Evolutionary conservation across 352 stramenopile species (phyloP).

Genomic region (Globisporangium echinulatum): DNA sequence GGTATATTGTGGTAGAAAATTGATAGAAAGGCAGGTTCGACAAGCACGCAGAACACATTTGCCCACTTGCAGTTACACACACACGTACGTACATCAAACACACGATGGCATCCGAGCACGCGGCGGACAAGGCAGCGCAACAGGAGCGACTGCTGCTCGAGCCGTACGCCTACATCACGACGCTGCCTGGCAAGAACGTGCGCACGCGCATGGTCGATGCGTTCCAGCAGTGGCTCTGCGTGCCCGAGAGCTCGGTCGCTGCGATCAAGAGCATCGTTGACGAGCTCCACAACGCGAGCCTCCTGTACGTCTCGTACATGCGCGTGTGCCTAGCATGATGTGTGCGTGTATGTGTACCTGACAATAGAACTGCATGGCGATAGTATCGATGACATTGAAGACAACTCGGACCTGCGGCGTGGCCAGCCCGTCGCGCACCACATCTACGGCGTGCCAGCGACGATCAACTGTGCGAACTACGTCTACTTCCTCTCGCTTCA

Average conservation of each 20-base stretch:
- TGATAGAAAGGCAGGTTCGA: neutral
- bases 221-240: conserved; percentile 81
- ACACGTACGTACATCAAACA: neutral
- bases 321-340: neutral
- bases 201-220: conserved; percentile 83
- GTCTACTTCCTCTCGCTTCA: conserved; percentile 96
- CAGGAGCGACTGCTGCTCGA: conserved; percentile 68
- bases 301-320: conserved; percentile 55
- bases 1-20: no score
- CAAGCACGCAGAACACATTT: neutral
- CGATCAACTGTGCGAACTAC: conserved; percentile 99
- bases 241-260: conserved; percentile 49
- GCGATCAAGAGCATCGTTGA: conserved; percentile 92
- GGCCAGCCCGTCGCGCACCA: conserved; percentile 93
- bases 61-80: neutral
- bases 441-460: conserved; percentile 94
- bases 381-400: conserved; percentile 97
- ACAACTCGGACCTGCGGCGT: conserved; percentile 93
- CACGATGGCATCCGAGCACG: conserved; percentile 8
- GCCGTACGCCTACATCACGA: conserved; percentile 85
- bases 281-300: conserved; percentile 94
- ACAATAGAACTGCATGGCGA: neutral
- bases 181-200: conserved; percentile 87
- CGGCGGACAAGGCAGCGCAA: conserved; percentile 18
- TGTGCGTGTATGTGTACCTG: neutral